Conservation (phyloP, 2,329 filamentous ascomycete species). For the Pseudogymnoascus sp. region DNA sequence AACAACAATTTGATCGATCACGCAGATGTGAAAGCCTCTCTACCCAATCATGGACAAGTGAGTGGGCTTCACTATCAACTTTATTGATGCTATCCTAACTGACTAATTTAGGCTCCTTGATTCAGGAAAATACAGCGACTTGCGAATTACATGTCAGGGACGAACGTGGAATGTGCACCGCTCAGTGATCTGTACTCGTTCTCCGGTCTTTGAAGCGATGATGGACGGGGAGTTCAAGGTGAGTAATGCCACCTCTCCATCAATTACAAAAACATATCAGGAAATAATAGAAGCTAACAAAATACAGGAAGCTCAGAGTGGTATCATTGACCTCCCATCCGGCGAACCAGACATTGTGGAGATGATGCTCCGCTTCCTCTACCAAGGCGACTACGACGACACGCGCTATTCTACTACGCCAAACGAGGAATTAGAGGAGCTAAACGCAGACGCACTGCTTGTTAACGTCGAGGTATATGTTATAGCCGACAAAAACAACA, state of each 20-base stretch:
- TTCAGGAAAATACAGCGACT: not conserved
- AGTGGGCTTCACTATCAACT: not conserved
- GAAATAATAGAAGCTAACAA: not conserved
- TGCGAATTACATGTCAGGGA: not conserved
- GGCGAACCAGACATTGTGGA: not conserved
- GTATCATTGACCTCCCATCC: not conserved
- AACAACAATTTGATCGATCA: no score
- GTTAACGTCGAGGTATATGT: no score
- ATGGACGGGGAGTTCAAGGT: not conserved
- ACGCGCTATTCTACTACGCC: no score
- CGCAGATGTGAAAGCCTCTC: no score
- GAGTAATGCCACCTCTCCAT: no score
- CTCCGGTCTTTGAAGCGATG: not conserved
- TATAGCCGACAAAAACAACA: no score
- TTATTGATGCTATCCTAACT: not conserved
- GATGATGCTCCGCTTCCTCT: not conserved
- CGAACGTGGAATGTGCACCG: not conserved
- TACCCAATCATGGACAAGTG: not conserved
- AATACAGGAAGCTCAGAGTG: not conserved
- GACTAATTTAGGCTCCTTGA: not conserved
- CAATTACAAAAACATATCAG: no score
- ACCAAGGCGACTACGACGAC: not conserved
- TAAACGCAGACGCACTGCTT: no score
- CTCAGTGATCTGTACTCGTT: not conserved
- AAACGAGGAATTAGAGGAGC: no score